phyloP scores from a whole-genome alignment of 768 basidiomycete species.

The Leccinum uliginosum region DNA sequence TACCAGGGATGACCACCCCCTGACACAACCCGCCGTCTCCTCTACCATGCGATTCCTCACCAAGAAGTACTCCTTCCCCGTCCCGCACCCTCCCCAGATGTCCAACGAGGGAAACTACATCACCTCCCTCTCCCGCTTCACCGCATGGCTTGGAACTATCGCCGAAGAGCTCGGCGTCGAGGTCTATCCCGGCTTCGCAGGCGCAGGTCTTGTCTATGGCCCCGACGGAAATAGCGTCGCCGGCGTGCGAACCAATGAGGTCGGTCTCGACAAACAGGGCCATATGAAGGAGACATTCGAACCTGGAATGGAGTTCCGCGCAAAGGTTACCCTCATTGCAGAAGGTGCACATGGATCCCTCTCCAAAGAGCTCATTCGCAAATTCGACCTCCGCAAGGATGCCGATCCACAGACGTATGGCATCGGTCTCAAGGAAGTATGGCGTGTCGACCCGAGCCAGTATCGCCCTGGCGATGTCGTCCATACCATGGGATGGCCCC shows the following conservation, averaged over 20 bases:
- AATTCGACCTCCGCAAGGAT: conserved; percentile 65
- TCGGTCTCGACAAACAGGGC: conserved; percentile 77
- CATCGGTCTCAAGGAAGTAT: conserved; percentile 95
- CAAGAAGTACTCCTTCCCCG: conserved; percentile 58
- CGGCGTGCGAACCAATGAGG: conserved; percentile 91
- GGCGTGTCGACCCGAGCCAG: conserved; percentile 69
- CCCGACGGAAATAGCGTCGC: conserved; percentile 38
- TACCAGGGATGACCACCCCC: conserved; percentile 61
- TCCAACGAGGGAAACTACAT: conserved; percentile 91
- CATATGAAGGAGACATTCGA: conserved; percentile 85
- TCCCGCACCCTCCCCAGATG: conserved; percentile 98
- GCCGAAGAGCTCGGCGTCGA: conserved; percentile 90
- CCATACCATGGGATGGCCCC: conserved; percentile 93
- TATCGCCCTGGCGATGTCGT: conserved; percentile 74
- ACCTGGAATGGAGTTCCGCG: conserved; percentile 93
- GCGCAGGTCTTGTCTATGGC: conserved; percentile 74
- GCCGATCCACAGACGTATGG: conserved; percentile 91
- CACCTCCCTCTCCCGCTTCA: conserved; percentile 81
- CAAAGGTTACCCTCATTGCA: conserved; percentile 87
- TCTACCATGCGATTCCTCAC: conserved; percentile 88
- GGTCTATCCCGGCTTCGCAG: conserved; percentile 95
- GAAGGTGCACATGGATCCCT: conserved; percentile 95
- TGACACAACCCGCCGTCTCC: conserved; percentile 73
- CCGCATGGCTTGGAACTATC: conserved; percentile 82
- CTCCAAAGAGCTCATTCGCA: conserved; percentile 70